A percentile compares a stretch with the other conserved stretches of the same genome.
phyloP scores from a whole-genome alignment of 805 yeast species.

The Komagataella phaffii region DNA sequence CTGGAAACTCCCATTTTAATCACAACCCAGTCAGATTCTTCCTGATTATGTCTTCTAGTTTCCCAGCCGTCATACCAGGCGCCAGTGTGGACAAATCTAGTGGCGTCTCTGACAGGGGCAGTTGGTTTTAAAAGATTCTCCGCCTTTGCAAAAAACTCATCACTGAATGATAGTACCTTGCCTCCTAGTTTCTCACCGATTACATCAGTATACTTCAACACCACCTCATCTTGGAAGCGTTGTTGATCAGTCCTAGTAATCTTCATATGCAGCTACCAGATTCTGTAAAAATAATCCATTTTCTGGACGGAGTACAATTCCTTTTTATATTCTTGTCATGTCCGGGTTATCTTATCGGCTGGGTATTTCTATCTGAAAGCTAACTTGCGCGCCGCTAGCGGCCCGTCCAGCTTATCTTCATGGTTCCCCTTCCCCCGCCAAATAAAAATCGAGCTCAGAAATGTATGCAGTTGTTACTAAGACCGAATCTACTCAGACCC shows the following conservation, averaged over 20 bases:
- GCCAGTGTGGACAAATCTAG: conserved; percentile 70
- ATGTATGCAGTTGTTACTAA: no score
- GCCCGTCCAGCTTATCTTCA: not conserved
- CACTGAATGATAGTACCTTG: conserved; percentile 50
- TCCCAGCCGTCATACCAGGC: conserved; percentile 99
- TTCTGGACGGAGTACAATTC: not conserved
- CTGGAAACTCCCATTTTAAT: conserved; percentile 72
- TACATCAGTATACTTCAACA: conserved; percentile 52
- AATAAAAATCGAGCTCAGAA: no score
- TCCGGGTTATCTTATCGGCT: not conserved
- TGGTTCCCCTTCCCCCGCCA: not conserved
- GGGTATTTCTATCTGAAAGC: not conserved
- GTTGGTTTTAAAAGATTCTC: conserved; percentile 71
- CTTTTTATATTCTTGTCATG: not conserved
- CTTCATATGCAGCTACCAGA: not conserved
- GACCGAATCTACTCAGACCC: not conserved
- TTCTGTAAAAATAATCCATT: not conserved
- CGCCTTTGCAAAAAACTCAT: conserved; percentile 95
- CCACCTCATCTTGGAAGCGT: conserved; percentile 32
- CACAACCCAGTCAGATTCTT: conserved; percentile 79
- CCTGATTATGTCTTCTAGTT: conserved; percentile 84
- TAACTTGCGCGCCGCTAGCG: not conserved
- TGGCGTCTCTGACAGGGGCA: conserved; percentile 71
- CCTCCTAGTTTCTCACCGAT: conserved; percentile 82
- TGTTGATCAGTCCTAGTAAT: conserved; percentile 9